Evolutionary conservation across 805 yeast genomes (phyloP), one percentile per base, ranked within the genome.

Genomic region (Barnettozyma salicaria): DNA sequence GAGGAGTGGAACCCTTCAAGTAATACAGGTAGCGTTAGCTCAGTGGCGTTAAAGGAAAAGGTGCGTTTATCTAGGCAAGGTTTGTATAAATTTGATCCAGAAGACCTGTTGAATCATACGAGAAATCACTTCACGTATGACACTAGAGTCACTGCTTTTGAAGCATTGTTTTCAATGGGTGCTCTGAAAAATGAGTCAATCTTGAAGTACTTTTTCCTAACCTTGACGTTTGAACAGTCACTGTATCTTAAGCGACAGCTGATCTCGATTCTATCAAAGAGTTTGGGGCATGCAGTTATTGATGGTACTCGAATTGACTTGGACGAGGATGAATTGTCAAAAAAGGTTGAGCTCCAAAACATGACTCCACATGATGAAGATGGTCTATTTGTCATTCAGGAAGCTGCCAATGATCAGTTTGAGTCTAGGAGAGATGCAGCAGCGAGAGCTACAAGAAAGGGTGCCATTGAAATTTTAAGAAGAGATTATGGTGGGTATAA

Each of bases 1-100:
- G 97, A 90, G 52, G 78, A 74, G 29, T 87, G 94, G 94, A 68
- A 81, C 7, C 90, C 96, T 1, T 80, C 95, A 0, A 76, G 73
- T 43, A 80, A 76, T 36, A 56, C 70, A 34, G 56, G 70, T 40
- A 44, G 68, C 25, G 63, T 84, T 27, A 68, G 88, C 13, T 59
- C 66, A 19, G 63, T 74, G 5, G 74, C 88, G 20, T 48, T 88
- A 17, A 58, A 61, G 27, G 79, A 75, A 44, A 83, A 80, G 44
- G 67, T 83, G 28, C 58, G 65, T 25, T 60, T 92, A 28, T 77
- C 81, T 0, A 57, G 70, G 10, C 62, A 64, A 14, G 86, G 87
- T 0, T 58, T 77, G 8, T 63, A 73, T 17, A 60, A 64, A 5
- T 55, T 81, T 9, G 54, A 74, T 17, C 67, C 77, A 43, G 71